Evolutionary conservation across 2,329 filamentous ascomycete genomes (phyloP).

Genomic region (Trichoderma breve): DNA sequence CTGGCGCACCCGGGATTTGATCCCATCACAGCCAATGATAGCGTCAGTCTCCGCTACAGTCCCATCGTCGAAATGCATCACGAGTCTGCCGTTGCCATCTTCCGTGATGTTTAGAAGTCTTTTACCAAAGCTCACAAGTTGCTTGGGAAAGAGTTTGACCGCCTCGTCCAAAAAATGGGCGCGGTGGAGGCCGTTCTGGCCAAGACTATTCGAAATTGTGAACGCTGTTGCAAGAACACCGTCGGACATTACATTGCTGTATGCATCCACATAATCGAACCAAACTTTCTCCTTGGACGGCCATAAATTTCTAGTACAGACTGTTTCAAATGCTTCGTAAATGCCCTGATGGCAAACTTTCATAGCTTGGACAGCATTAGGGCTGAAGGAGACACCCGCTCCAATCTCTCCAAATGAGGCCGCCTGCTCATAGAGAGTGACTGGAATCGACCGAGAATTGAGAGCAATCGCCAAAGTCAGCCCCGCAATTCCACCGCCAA

Average conservation of each 20-base stretch:
- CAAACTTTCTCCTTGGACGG: background rate
- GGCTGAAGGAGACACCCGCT: conserved; percentile 51
- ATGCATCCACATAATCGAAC: background rate
- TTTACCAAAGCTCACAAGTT: conserved; percentile 36
- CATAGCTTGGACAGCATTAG: conserved; percentile 24
- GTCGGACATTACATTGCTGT: background rate
- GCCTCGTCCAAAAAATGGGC: conserved; percentile 43
- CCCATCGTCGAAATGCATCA: conserved; percentile 40
- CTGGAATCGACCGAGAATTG: conserved; percentile 41
- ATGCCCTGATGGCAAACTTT: conserved; percentile 32
- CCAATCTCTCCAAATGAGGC: conserved; percentile 45
- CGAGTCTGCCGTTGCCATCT: conserved; percentile 25
- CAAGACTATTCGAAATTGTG: background rate
- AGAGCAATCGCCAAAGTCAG: conserved; percentile 49
- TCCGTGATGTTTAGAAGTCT: conserved; percentile 34
- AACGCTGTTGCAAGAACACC: background rate
- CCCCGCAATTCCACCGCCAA: conserved; percentile 54
- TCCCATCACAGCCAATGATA: conserved; percentile 13
- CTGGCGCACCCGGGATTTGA: conserved; percentile 15
- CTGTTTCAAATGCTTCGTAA: background rate
- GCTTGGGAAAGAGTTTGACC: conserved; percentile 37
- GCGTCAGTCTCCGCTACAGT: conserved; percentile 34
- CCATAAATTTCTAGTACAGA: background rate
- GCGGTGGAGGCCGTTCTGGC: conserved; percentile 23
- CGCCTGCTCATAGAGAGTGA: conserved; percentile 48